phyloP scores from a whole-genome alignment of 2,329 filamentous ascomycete genomes.

The Colletotrichum euphorbiae region DNA sequence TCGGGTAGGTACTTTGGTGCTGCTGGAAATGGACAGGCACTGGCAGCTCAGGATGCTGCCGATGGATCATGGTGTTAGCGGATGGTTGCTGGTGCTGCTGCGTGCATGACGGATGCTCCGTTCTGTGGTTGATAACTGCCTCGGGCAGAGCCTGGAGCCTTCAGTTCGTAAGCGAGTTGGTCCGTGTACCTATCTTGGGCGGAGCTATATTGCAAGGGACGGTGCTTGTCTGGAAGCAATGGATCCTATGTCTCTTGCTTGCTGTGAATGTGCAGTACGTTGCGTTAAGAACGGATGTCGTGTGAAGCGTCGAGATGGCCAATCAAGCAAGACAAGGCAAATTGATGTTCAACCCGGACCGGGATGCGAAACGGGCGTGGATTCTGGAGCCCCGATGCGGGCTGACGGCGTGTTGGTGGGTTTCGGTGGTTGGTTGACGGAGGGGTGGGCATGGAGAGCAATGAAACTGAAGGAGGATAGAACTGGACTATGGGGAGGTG shows the following conservation, averaged over 20 bases:
- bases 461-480: too few relatives aligned
- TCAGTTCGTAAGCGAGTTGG: conserved; percentile 8
- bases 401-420: neutral
- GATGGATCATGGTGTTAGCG: too few relatives aligned
- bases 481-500: too few relatives aligned
- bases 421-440: neutral
- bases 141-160: neutral
- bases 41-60: too few relatives aligned
- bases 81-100: neutral
- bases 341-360: conserved; percentile 15
- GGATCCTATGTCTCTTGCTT: conserved; percentile 5
- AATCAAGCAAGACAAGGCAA: neutral
- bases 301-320: neutral
- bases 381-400: neutral
- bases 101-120: conserved; percentile 1
- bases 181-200: conserved; percentile 6
- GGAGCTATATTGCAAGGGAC: neutral
- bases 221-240: neutral
- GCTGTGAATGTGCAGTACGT: neutral
- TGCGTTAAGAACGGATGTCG: neutral
- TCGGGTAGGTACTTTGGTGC: conserved; percentile 1
- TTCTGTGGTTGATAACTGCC: neutral
- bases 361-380: conserved; percentile 30
- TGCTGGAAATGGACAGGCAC: neutral
- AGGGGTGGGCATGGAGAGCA: neutral